These are phyloP conservation scores for Triglochin maritima DNA, from an alignment of 106 monocot genomes.

Conservation along the genomic window DNA sequence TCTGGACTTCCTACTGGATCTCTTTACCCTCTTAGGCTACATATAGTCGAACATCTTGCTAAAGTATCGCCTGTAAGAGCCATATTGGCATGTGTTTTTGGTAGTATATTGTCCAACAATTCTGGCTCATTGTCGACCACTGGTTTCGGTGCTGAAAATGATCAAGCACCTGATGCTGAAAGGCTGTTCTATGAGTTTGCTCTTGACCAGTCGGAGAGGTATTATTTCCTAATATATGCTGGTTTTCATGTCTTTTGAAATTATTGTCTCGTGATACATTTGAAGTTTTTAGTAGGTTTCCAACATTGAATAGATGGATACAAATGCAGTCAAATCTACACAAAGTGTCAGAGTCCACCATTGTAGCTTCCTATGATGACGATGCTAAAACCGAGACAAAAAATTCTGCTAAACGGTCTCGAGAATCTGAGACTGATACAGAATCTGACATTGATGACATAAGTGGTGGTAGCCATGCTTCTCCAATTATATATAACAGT, in stretches of 20 bases:
- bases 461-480: constrained; percentile 18
- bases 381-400: constrained; percentile 38
- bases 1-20: constrained; percentile 17
- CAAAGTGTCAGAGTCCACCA: constrained; percentile 63
- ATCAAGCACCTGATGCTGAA: constrained; percentile 55
- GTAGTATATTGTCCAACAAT: constrained; percentile 55
- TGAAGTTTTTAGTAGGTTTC: constrained; percentile 42
- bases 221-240: constrained; percentile 2
- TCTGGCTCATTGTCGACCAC: constrained; percentile 25
- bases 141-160: constrained; percentile 23
- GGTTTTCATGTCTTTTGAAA: not conserved
- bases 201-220: constrained; percentile 94
- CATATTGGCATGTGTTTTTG: constrained; percentile 90
- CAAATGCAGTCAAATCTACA: constrained; percentile 98
- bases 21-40: constrained; percentile 74
- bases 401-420: constrained; percentile 41
- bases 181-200: constrained; percentile 84
- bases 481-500: constrained; percentile 19
- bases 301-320: constrained; percentile 95
- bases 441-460: constrained; percentile 66
- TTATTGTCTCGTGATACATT: not conserved
- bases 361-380: constrained; percentile 28
- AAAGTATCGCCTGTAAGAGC: constrained; percentile 89
- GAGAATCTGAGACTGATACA: constrained; percentile 67
- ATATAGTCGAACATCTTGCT: constrained; percentile 79